A percentile compares a stretch with the other conserved stretches of the same genome.
phyloP scores from a whole-genome alignment of 345 rosid species.

The Triadica sebifera region DNA sequence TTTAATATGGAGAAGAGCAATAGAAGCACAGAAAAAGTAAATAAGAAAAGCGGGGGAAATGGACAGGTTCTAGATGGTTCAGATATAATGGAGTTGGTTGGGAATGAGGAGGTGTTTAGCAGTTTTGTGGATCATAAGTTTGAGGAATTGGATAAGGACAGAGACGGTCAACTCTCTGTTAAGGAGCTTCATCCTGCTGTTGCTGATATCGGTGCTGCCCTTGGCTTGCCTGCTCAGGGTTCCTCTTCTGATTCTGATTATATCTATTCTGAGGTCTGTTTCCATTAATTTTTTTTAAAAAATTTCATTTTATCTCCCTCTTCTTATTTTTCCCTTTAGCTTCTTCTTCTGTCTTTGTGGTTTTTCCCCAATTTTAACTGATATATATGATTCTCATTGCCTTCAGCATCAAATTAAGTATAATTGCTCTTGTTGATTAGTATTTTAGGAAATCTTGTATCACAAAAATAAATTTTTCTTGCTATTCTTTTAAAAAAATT shows the following conservation, averaged over 20 bases:
- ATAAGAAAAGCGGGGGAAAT: conserved; percentile 16
- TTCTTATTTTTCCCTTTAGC: background rate
- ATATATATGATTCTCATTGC: no score
- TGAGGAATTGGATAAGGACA: conserved; percentile 65
- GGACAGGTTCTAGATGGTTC: conserved; percentile 65
- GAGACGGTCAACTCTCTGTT: conserved; percentile 79
- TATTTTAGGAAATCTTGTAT: no score
- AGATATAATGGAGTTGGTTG: conserved; percentile 89
- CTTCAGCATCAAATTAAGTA: no score
- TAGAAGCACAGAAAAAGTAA: conserved; percentile 15
- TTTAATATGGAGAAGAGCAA: conserved; percentile 14
- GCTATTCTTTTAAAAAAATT: no score
- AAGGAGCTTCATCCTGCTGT: conserved; percentile 89
- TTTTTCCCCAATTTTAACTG: background rate
- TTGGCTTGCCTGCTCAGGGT: conserved; percentile 85
- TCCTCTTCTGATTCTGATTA: conserved; percentile 73
- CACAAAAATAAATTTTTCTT: no score
- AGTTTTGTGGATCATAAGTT: conserved; percentile 83
- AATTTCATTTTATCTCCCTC: background rate
- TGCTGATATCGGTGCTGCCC: conserved; percentile 88
- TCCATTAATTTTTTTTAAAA: no score
- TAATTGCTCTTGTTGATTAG: no score
- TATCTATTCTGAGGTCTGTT: conserved; percentile 72
- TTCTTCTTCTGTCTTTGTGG: background rate
- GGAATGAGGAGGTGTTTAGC: conserved; percentile 67